These are phyloP conservation scores for Osmanthus fragrans DNA, from an alignment of 257 asterid genomes.

Conservation along the genomic window DNA sequence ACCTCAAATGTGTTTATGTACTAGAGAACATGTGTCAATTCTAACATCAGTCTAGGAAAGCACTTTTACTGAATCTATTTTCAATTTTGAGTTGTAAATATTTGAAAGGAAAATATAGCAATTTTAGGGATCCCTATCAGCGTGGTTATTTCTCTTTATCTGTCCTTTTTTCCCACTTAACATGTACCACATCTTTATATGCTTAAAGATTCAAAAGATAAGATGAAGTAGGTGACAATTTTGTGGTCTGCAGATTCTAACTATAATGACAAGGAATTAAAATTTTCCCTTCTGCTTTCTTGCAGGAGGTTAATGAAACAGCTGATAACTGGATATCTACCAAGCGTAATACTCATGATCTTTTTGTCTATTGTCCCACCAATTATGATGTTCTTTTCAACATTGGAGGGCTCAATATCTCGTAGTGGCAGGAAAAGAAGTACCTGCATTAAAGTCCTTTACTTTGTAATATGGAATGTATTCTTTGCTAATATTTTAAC, in stretches of 20 bases:
- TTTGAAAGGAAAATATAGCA: neutral
- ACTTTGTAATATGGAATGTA: constrained; percentile 90
- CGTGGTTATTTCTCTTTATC: neutral
- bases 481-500: constrained; percentile 90
- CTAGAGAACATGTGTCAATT: neutral
- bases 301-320: constrained; percentile 68
- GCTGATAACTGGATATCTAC: constrained; percentile 85
- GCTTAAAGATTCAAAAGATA: neutral
- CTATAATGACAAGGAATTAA: constrained; percentile 13
- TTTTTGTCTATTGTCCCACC: constrained; percentile 87
- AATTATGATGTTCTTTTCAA: constrained; percentile 77
- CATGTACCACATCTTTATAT: neutral
- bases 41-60: neutral
- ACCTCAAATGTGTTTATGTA: neutral
- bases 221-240: neutral
- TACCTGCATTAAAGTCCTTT: constrained; percentile 72
- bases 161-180: neutral
- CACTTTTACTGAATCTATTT: neutral
- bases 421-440: constrained; percentile 92
- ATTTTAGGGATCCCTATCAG: neutral
- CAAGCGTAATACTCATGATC: constrained; percentile 80
- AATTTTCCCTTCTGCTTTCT: constrained; percentile 16
- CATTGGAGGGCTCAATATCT: constrained; percentile 85
- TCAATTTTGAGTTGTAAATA: neutral
- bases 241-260: neutral